Evolutionary conservation across 1,284 basidiomycete species (phyloP), one percentile per base, ranked within the genome.

Genomic region (Lentinus polychrous): DNA sequence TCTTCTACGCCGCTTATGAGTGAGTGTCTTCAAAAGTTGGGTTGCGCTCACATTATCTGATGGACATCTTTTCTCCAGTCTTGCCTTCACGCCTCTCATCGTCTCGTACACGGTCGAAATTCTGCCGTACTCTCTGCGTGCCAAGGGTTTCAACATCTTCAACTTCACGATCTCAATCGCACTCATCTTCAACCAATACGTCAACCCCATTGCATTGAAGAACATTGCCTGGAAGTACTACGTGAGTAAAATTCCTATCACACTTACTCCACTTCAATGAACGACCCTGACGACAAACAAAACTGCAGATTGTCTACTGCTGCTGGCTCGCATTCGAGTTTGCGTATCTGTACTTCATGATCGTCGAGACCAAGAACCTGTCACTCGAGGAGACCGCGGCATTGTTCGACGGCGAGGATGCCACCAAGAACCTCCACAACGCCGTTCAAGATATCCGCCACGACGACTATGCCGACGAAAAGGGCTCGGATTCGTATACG

Each of bases 131-230:
- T 62, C 66, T 18, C 69, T 89, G 44, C 84, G 86, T 60, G 83
- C 87, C 45, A 88, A 88, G 70, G 86, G 86, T 45, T 78, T 89
- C 68, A 85, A 74, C 54, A 59, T 88, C 48, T 82, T 85, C 70
- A 79, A 75, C 67, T 79, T 86, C 53, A 64, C 73, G 49, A 75
- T 84, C 57, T 81, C 80, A 7, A 48, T 79, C n/a, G 75, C 83
- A 0, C 74, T 85, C 53, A 79, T 83, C 52, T 86, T 88, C 71
- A 89, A 88, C 64, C 84, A 88, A 65, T 89, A 86, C 58, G 77
- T 83, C 60, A 90, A 89, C 69, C 86, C 86, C 15, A 74, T 88
- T 55, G 85, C 83, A 2, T 69, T 82, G 43, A 67, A 61, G 2
- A 55, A 62, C 31, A 64, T 86, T 43, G 66, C 62, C 39, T 89